A percentile compares a stretch with the other conserved stretches of the same genome.
phyloP scores from a whole-genome alignment of 768 basidiomycete genomes.

The Postia placenta region DNA sequence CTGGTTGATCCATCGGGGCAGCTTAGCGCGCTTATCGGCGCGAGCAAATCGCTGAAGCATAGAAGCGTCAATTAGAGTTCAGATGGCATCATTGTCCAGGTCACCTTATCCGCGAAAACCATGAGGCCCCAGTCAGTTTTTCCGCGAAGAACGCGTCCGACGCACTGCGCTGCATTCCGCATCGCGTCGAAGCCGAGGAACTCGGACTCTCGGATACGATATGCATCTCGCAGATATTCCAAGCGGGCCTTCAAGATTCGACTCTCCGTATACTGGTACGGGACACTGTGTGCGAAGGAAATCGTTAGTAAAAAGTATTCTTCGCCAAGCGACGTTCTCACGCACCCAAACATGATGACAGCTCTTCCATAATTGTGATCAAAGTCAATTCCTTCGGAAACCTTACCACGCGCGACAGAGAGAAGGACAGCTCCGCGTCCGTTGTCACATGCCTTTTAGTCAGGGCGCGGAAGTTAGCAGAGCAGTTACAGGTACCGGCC shows the following conservation, averaged over 20 bases:
- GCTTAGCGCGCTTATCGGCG: conserved; percentile 88
- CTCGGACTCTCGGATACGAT: conserved; percentile 97
- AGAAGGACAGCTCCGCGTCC: conserved; percentile 94
- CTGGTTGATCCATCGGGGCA: conserved; percentile 98
- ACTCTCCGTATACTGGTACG: conserved; percentile 97
- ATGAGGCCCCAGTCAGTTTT: conserved; percentile 99
- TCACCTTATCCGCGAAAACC: conserved; percentile 98
- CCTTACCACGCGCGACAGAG: conserved; percentile 97
- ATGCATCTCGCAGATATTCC: conserved; percentile 96
- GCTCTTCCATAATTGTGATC: conserved; percentile 99
- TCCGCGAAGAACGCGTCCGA: conserved; percentile 93
- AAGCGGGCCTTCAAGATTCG: conserved; percentile 95
- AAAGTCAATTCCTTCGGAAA: conserved; percentile 99
- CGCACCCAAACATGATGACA: conserved; percentile 98
- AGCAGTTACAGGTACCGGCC: background rate
- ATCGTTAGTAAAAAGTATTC: background rate
- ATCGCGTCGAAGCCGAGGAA: conserved; percentile 99
- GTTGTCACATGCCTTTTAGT: conserved; percentile 87
- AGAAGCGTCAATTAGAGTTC: conserved; percentile 2
- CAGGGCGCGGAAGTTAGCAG: no score
- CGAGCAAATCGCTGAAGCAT: conserved; percentile 77
- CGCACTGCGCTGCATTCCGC: conserved; percentile 98
- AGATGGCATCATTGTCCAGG: background rate
- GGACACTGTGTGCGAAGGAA: conserved; percentile 48
- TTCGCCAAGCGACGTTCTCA: conserved; percentile 15